Conservation (phyloP, 768 basidiomycete genomes). For the Russula sp. region DNA sequence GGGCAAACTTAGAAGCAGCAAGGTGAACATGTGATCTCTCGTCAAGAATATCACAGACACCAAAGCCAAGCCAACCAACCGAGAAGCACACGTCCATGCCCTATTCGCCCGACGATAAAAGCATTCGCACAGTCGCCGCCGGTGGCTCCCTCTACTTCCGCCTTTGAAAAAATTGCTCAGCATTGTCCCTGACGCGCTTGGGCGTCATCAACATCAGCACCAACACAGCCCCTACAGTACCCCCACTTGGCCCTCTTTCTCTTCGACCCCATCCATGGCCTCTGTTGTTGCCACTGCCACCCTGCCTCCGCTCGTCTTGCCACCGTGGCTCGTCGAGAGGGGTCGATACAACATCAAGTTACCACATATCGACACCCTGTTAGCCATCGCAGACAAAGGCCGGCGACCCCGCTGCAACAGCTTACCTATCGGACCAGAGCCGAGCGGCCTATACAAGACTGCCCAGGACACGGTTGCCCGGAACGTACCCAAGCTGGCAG, state of each 20-base stretch:
- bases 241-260: background rate
- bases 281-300: background rate
- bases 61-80: too few relatives aligned
- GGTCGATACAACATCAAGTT: conserved; percentile 13
- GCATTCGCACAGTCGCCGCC: background rate
- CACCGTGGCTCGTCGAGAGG: conserved; percentile 14
- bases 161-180: background rate
- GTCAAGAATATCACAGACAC: background rate
- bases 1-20: background rate
- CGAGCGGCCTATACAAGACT: conserved; percentile 23
- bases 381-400: conserved; percentile 22
- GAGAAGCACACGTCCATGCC: background rate
- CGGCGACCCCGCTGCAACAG: conserved; percentile 11
- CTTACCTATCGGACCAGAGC: conserved; percentile 15
- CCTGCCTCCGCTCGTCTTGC: conserved; percentile 17
- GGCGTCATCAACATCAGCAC: background rate
- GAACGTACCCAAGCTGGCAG: conserved; percentile 17
- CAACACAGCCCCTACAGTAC: conserved; percentile 2
- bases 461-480: conserved; percentile 18
- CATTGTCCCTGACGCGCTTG: background rate
- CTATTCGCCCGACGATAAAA: background rate
- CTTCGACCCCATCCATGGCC: background rate
- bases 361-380: conserved; percentile 15
- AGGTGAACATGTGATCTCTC: conserved; percentile 10
- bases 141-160: background rate